phyloP scores from a whole-genome alignment of 305 asterid genomes.

The Solanum hybrid region DNA sequence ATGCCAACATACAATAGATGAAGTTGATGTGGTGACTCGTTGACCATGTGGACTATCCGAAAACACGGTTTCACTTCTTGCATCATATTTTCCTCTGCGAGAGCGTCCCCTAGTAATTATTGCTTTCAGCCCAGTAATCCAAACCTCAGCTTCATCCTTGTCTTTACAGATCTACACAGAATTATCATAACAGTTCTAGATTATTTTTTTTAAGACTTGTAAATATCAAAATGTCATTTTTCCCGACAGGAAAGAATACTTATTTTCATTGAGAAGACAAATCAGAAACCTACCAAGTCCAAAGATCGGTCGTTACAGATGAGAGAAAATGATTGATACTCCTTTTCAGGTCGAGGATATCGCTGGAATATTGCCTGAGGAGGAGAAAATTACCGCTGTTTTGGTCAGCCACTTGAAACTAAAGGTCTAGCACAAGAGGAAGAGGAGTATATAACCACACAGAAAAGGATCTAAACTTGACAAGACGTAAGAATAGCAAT shows the following conservation, averaged over 20 bases:
- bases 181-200: background rate
- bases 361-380: constrained; percentile 59
- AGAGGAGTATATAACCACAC: background rate
- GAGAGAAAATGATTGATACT: constrained; percentile 77
- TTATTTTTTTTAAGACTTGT: background rate
- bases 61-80: constrained; percentile 31
- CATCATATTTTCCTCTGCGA: constrained; percentile 37
- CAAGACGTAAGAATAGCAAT: background rate
- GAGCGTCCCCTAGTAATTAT: constrained; percentile 45
- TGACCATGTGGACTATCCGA: constrained; percentile 44
- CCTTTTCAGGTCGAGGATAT: constrained; percentile 81
- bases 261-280: constrained; percentile 11
- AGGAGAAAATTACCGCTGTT: constrained; percentile 5
- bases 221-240: constrained; percentile 4
- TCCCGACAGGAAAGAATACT: background rate
- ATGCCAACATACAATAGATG: constrained; percentile 35
- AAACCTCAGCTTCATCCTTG: constrained; percentile 94
- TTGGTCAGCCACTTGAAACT: constrained; percentile 17
- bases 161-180: constrained; percentile 80
- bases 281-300: constrained; percentile 55
- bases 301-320: constrained; percentile 57
- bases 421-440: background rate
- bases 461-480: background rate
- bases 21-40: constrained; percentile 34
- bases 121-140: constrained; percentile 82